phyloP scores from a whole-genome alignment of 2,329 filamentous ascomycete species.

The Teratosphaeria gauchensis region DNA sequence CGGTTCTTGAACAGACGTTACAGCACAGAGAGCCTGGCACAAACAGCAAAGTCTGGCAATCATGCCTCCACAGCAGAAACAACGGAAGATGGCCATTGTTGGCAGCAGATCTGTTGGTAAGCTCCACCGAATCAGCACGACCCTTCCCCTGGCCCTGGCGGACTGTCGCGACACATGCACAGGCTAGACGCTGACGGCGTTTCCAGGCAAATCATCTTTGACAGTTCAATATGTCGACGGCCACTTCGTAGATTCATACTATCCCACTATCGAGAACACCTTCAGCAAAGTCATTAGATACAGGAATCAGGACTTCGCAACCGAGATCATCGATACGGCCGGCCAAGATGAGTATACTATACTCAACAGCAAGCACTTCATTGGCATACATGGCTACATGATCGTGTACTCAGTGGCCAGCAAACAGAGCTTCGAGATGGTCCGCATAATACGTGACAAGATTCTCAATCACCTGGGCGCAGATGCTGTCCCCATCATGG shows the following conservation, averaged over 20 bases:
- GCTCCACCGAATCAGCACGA: slow-evolving; percentile 16
- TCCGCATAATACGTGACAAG: slow-evolving; percentile 90
- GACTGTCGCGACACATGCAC: slow-evolving; percentile 5
- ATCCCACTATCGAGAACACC: slow-evolving; percentile 97
- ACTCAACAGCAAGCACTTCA: slow-evolving; percentile 96
- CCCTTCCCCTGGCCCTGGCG: background rate
- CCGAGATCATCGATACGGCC: slow-evolving; percentile 96
- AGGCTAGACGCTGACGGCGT: background rate
- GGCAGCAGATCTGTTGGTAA: slow-evolving; percentile 84
- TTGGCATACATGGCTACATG: slow-evolving; percentile 98
- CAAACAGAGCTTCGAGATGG: slow-evolving; percentile 93
- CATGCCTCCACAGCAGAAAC: slow-evolving; percentile 68
- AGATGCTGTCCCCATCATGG: slow-evolving; percentile 82
- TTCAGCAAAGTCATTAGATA: slow-evolving; percentile 93
- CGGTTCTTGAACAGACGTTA: background rate
- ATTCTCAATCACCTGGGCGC: slow-evolving; percentile 92
- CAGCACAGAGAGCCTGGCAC: background rate
- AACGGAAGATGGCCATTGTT: slow-evolving; percentile 91
- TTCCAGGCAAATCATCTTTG: slow-evolving; percentile 88
- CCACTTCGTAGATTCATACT: slow-evolving; percentile 98
- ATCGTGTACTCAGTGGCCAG: slow-evolving; percentile 97
- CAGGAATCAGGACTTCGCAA: slow-evolving; percentile 86
- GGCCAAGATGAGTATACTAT: slow-evolving; percentile 98
- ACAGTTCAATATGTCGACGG: slow-evolving; percentile 96
- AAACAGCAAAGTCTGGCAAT: slow-evolving; percentile 12